Evolutionary conservation across 2,329 filamentous ascomycete species (phyloP).

Genomic region (Ambrosiella cleistominuta): DNA sequence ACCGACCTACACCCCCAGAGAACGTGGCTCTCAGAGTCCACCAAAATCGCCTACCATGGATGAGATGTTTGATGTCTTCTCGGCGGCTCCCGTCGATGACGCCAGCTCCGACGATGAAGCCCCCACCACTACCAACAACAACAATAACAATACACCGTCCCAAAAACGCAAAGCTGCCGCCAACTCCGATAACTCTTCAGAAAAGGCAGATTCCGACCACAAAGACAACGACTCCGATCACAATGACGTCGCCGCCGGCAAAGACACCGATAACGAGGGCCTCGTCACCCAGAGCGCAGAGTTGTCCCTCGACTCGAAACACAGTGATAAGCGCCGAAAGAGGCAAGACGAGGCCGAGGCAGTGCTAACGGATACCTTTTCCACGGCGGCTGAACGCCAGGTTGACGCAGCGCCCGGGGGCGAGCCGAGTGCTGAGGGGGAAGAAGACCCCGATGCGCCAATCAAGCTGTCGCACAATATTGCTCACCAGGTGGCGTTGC

Average conservation of each 20-base stretch:
- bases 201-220: not conserved
- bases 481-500: conserved; percentile 90
- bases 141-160: not conserved
- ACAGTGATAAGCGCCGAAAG: conserved; percentile 40
- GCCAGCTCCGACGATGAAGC: conserved; percentile 26
- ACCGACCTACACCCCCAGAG: not conserved
- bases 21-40: not conserved
- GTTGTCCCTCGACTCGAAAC: conserved; percentile 16
- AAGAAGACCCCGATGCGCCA: conserved; percentile 33
- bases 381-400: conserved; percentile 87
- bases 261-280: conserved; percentile 26
- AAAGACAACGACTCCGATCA: conserved; percentile 18
- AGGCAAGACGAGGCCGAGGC: conserved; percentile 47
- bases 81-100: conserved; percentile 30
- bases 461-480: conserved; percentile 92
- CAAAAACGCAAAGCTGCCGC: conserved; percentile 16
- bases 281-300: conserved; percentile 24
- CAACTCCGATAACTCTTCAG: not conserved
- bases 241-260: conserved; percentile 18
- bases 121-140: not conserved
- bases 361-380: conserved; percentile 80
- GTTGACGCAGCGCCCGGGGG: conserved; percentile 24
- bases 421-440: not conserved
- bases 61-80: conserved; percentile 69
- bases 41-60: conserved; percentile 35